Percentiles rank a stretch among this genome's conserved stretches.
Evolutionary conservation across 345 rosid species (phyloP).

Genomic region (Orychophragmus violaceus): DNA sequence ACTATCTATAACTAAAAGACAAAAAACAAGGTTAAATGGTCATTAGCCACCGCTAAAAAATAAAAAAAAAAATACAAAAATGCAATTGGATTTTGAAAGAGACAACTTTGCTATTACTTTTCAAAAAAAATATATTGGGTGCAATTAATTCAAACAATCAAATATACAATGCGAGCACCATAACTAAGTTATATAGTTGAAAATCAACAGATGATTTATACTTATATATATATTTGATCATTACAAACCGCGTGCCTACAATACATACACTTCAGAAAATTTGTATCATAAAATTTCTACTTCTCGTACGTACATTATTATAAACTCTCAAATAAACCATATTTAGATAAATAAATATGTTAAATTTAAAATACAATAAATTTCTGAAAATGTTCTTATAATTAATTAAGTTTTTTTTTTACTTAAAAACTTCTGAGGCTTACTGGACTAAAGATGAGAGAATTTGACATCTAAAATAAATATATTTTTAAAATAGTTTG

Average conservation of each 20-base stretch:
- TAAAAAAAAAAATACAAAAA: no score
- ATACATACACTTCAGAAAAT: not conserved
- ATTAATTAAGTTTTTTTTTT: not conserved
- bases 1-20: no score
- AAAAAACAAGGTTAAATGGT: no score
- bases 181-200: not conserved
- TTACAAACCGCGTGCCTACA: not conserved
- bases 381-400: not conserved
- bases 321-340: not conserved
- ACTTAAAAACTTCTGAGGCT: no score
- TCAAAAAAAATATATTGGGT: no score
- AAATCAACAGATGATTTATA: not conserved
- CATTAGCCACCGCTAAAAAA: no score
- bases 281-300: not conserved
- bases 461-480: no score
- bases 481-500: no score
- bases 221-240: not conserved
- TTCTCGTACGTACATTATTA: not conserved
- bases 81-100: no score
- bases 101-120: no score
- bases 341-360: not conserved
- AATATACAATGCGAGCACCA: not conserved
- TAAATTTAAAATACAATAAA: not conserved
- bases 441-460: no score
- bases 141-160: no score